phyloP scores from a whole-genome alignment of 352 stramenopile species.

The Phytophthora nicotianae region DNA sequence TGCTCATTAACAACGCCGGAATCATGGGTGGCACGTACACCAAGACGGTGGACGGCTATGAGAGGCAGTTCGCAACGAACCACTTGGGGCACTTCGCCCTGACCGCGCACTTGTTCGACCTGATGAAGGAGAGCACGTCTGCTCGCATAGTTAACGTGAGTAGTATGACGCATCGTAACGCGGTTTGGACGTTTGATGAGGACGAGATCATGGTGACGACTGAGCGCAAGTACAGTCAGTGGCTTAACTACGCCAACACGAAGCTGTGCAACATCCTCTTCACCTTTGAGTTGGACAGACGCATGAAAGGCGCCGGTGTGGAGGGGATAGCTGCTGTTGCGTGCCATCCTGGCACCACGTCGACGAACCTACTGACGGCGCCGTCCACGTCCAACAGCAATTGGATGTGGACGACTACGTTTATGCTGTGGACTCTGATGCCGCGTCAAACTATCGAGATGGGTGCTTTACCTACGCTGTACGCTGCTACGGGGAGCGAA shows the following conservation, averaged over 20 bases:
- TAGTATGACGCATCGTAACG: constrained; percentile 34
- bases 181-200: constrained; percentile 18
- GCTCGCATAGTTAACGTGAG: constrained; percentile 53
- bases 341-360: constrained; percentile 40
- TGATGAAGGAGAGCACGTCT: constrained; percentile 28
- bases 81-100: constrained; percentile 65
- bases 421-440: constrained; percentile 31
- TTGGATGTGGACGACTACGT: background rate
- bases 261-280: constrained; percentile 95
- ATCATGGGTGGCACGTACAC: constrained; percentile 41
- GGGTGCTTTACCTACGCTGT: constrained; percentile 50
- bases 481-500: constrained; percentile 31
- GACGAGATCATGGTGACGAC: constrained; percentile 27
- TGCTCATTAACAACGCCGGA: constrained; percentile 74
- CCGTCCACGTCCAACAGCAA: constrained; percentile 32
- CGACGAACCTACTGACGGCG: constrained; percentile 33
- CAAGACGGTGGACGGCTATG: constrained; percentile 41
- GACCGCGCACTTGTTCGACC: constrained; percentile 41
- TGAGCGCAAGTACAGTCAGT: constrained; percentile 39
- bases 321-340: constrained; percentile 30
- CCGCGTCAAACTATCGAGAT: constrained; percentile 33
- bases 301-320: constrained; percentile 28
- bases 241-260: constrained; percentile 64
- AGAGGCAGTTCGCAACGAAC: constrained; percentile 69
- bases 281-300: constrained; percentile 81